A percentile compares a stretch with the other conserved stretches of the same genome.
phyloP scores from a whole-genome alignment of 306 rosid species.

The Trifolium fragiferum region DNA sequence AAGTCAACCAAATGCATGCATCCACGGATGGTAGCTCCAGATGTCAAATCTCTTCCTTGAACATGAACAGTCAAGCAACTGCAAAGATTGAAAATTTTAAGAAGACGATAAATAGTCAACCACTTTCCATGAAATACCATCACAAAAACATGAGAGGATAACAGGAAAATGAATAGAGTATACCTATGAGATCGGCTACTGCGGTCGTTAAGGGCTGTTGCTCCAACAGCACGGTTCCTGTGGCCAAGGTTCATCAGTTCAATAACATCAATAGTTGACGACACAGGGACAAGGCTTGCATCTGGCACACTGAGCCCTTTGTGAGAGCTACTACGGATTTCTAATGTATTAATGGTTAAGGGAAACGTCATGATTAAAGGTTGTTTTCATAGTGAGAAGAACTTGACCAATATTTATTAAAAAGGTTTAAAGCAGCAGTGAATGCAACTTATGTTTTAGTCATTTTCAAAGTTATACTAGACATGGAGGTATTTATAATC shows the following conservation, averaged over 20 bases:
- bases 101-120: conserved; percentile 27
- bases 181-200: conserved; percentile 99
- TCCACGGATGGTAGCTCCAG: conserved; percentile 80
- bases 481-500: background rate
- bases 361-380: conserved; percentile 35
- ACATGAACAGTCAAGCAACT: conserved; percentile 99
- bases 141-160: conserved; percentile 11
- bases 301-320: conserved; percentile 92
- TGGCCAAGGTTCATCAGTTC: conserved; percentile 95
- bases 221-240: conserved; percentile 92
- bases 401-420: conserved; percentile 10
- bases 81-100: conserved; percentile 49
- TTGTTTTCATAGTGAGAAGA: conserved; percentile 30
- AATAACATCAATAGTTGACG: conserved; percentile 85
- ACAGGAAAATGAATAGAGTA: conserved; percentile 14
- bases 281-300: conserved; percentile 81
- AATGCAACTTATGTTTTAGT: conserved; percentile 12
- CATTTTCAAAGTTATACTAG: background rate
- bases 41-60: conserved; percentile 94
- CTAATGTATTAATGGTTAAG: conserved; percentile 76
- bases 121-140: conserved; percentile 11
- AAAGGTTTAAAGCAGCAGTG: conserved; percentile 1
- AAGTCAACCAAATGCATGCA: conserved; percentile 99
- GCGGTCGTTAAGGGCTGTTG: conserved; percentile 97
- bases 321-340: conserved; percentile 87